Evolutionary conservation across 2,329 filamentous ascomycete genomes (phyloP).

Genomic region (Penicillium frequentans): DNA sequence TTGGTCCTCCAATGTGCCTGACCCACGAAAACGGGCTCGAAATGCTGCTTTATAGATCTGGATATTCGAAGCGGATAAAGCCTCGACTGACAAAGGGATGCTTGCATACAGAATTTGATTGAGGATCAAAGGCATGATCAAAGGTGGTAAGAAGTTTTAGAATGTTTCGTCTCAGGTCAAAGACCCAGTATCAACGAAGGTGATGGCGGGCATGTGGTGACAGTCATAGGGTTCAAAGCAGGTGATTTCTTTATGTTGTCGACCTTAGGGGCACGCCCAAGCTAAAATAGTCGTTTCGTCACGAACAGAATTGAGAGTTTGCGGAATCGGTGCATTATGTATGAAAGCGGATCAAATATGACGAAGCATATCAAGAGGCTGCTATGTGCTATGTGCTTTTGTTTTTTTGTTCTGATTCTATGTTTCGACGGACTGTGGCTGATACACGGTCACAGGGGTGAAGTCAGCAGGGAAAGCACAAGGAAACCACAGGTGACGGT

Average conservation of each 20-base stretch:
- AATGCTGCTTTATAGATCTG: neutral
- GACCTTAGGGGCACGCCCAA: neutral
- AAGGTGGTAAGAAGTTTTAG: constrained; percentile 1
- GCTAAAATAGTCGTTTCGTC: neutral
- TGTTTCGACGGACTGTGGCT: constrained; percentile 6
- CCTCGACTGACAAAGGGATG: neutral
- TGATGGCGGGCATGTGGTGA: constrained; percentile 16
- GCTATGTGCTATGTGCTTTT: neutral
- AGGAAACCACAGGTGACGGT: constrained; percentile 13
- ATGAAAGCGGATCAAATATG: neutral
- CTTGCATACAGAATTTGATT: neutral
- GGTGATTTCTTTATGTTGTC: constrained; percentile 21
- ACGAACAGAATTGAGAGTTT: neutral
- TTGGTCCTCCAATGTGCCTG: neutral
- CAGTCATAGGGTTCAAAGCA: constrained; percentile 27
- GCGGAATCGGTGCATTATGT: constrained; percentile 2
- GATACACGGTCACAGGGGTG: constrained; percentile 22
- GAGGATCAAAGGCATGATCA: constrained; percentile 15
- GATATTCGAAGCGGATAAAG: neutral
- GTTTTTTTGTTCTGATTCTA: neutral
- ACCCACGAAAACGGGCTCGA: neutral
- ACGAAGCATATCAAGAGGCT: neutral
- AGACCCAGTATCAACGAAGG: neutral
- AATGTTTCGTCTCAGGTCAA: neutral
- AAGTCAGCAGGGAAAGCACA: constrained; percentile 25